Base-by-base conservation (phyloP, 352 stramenopile genomes). In the Phytophthora crassamura region DNA sequence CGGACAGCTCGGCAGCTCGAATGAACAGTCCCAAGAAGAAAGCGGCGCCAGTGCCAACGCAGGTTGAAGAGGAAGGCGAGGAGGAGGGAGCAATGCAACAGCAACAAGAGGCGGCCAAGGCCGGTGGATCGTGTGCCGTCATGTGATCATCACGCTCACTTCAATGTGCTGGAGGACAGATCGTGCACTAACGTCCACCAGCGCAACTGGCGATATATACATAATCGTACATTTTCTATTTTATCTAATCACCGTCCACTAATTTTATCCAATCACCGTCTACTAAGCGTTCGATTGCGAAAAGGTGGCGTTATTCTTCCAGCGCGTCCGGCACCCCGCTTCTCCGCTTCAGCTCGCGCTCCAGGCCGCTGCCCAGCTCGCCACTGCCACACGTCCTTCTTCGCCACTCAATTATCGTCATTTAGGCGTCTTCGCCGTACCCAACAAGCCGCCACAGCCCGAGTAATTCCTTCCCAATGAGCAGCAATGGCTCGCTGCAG, bases 241-340 rank as follows among this genome's bases (percentile, higher is more conserved):
- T 75, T 60, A 63, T 6, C 67, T 49, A 75, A 75, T 75, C 49
- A 71, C 12, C 32, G 34, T 55, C 32, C 38, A 40, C 16, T 61
- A 62, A 59, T 74, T 71, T 74, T 59, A 63, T 6, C 67, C 54
- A 74, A 74, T 74, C 49, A 71, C 12, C 20, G 34, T 56, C 22
- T 34, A 34, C 22, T 28, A 67, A 64, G 68, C 56, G 56, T 64
- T 62, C 42, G 45, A 62, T 72, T 75, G 62, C 67, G 51, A 53
- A 49, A 67, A 51, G 57, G 49, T 60, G 41, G 59, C 47, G 65
- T 62, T 52, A 67, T 49, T 67, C 54, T 40, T 53, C 9, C 22
- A 43, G 22, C 49, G 40, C 35, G 64, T 25, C 8, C 22, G 28
- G 33, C 38, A 48, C 35, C 41, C 11, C 53, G 36, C 46, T 57